Conservation (phyloP, 352 stramenopile genomes). For the Peronospora destructor region DNA sequence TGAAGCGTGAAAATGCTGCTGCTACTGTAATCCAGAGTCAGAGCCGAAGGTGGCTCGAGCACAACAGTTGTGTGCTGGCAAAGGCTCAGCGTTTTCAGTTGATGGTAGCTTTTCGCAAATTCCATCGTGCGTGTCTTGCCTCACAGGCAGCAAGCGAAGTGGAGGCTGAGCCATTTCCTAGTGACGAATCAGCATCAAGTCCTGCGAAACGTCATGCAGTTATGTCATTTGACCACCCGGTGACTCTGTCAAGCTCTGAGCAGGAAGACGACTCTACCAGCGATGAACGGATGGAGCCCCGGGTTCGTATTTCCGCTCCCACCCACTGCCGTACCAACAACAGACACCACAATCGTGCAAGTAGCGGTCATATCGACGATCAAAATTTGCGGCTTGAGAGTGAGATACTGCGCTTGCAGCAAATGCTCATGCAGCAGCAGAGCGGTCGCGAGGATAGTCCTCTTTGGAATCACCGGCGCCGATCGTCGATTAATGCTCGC, state of each 20-base stretch:
- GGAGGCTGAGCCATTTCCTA: constrained; percentile 28
- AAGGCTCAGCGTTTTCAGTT: constrained; percentile 34
- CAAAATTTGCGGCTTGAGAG: constrained; percentile 49
- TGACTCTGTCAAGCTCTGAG: constrained; percentile 25
- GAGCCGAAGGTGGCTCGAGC: constrained; percentile 21
- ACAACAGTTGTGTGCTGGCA: constrained; percentile 11
- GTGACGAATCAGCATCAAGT: constrained; percentile 18
- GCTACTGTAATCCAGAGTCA: constrained; percentile 23
- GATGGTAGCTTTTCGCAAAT: constrained; percentile 27
- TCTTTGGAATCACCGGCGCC: constrained; percentile 14
- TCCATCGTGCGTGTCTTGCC: constrained; percentile 22
- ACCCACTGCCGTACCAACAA: constrained; percentile 15
- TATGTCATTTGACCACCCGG: constrained; percentile 5
- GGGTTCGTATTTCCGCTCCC: constrained; percentile 18
- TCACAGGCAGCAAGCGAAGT: constrained; percentile 22
- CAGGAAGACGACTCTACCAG: constrained; percentile 30
- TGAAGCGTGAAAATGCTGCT: constrained; percentile 18
- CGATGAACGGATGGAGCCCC: constrained; percentile 23
- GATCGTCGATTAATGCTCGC: constrained; percentile 17
- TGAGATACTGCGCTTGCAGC: constrained; percentile 71
- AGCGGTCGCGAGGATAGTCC: constrained; percentile 14
- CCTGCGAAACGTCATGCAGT: constrained; percentile 4
- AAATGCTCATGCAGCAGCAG: constrained; percentile 57
- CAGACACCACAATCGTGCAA: constrained; percentile 16
- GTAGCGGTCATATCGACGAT: constrained; percentile 28